Evolutionary conservation across 2,329 filamentous ascomycete species (phyloP).

Genomic region (Sporothrix mexicana): DNA sequence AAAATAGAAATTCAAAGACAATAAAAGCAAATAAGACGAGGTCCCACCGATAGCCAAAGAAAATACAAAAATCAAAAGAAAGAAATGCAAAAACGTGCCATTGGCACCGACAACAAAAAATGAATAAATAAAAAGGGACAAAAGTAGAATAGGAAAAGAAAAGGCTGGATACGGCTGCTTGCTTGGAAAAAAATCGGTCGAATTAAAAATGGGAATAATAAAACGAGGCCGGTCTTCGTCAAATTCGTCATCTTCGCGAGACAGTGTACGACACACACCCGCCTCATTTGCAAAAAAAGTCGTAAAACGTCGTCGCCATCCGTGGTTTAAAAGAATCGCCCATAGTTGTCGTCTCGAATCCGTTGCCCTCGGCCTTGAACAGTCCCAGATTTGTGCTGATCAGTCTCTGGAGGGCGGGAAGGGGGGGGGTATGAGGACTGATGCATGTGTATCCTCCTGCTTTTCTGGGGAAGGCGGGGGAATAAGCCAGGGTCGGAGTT

Average conservation of each 20-base stretch:
- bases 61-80: constrained; percentile 11
- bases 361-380: too few species aligned
- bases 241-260: constrained; percentile 25
- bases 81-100: background rate
- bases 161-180: constrained; percentile 8
- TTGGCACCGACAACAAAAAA: background rate
- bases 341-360: too few species aligned
- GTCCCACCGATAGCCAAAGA: constrained; percentile 14
- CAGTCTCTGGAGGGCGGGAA: too few species aligned
- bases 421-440: too few species aligned
- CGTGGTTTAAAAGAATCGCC: background rate
- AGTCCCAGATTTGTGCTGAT: too few species aligned
- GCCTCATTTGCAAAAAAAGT: background rate
- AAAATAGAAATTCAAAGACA: constrained; percentile 11
- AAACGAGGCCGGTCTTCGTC: constrained; percentile 31
- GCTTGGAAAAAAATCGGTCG: constrained; percentile 19
- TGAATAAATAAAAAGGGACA: constrained; percentile 32
- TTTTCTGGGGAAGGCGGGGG: too few species aligned
- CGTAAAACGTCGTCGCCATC: constrained; percentile 10
- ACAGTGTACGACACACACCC: background rate
- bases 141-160: background rate
- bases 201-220: constrained; percentile 28
- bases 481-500: too few species aligned
- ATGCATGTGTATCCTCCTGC: too few species aligned
- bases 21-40: background rate